Evolutionary conservation across 2,329 filamentous ascomycete genomes (phyloP).

Genomic region (Scleromitrula shiraiana): DNA sequence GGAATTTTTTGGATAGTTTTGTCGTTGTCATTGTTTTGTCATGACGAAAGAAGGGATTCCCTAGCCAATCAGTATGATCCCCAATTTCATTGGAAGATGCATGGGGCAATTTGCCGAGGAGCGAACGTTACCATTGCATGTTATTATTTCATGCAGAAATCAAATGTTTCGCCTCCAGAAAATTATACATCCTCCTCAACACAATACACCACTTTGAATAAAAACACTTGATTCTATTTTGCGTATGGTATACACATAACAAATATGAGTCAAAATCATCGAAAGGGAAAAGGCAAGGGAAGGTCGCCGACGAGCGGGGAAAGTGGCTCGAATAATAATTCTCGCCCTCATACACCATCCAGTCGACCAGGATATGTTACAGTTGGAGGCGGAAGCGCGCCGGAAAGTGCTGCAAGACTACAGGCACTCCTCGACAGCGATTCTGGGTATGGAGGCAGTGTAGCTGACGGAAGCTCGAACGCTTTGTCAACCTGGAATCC

Average conservation of each 20-base stretch:
- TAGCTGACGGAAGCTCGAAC: constrained; percentile 52
- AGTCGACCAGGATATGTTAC: constrained; percentile 68
- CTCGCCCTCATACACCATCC: constrained; percentile 4
- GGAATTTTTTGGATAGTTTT: not conserved
- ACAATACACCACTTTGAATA: not conserved
- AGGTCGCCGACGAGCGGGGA: constrained; percentile 11
- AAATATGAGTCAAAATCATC: constrained; percentile 55
- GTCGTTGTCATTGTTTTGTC: constrained; percentile 5
- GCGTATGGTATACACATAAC: constrained; percentile 17
- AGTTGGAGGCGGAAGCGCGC: constrained; percentile 73
- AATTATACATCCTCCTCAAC: constrained; percentile 7
- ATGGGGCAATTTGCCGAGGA: constrained; percentile 4
- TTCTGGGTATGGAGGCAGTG: constrained; percentile 85
- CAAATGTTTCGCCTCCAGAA: constrained; percentile 7
- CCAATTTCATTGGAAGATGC: not conserved
- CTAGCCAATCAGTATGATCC: constrained; percentile 3
- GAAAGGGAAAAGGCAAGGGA: constrained; percentile 41
- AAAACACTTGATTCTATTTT: not conserved
- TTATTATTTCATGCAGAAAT: constrained; percentile 1
- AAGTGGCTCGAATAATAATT: constrained; percentile 13
- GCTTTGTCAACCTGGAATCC: constrained; percentile 37
- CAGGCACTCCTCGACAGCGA: constrained; percentile 78
- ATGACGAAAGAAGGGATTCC: not conserved
- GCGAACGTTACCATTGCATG: too few relatives aligned
- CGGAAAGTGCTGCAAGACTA: constrained; percentile 71